Conservation (phyloP, 345 rosid species). For the Zanthoxylum bungeanum region DNA sequence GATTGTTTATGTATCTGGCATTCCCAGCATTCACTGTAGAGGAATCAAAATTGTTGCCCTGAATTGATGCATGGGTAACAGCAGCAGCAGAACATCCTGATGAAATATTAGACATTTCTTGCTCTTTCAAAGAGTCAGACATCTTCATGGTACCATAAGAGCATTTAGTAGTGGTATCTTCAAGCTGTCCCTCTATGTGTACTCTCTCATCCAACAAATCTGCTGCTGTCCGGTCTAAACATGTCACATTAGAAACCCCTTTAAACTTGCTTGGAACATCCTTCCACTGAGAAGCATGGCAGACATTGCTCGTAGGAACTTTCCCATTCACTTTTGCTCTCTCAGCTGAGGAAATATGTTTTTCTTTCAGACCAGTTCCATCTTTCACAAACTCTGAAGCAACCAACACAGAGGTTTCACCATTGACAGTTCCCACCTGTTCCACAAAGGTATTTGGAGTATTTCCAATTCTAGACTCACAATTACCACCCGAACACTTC, state of each 20-base stretch:
- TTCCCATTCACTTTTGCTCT: conserved; percentile 12
- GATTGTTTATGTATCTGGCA: conserved; percentile 20
- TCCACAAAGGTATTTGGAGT: conserved; percentile 14
- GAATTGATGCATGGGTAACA: conserved; percentile 38
- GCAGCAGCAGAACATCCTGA: conserved; percentile 41
- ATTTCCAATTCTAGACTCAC: conserved; percentile 21
- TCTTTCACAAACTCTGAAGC: conserved; percentile 27
- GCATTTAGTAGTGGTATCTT: conserved; percentile 21
- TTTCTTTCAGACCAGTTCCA: conserved; percentile 17
- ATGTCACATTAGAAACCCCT: conserved; percentile 13
- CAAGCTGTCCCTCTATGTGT: conserved; percentile 17
- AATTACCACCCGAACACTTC: conserved; percentile 25
- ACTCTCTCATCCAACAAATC: conserved; percentile 17
- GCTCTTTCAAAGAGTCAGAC: conserved; percentile 27
- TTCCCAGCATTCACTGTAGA: conserved; percentile 28
- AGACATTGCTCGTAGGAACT: conserved; percentile 13
- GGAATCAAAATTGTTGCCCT: conserved; percentile 30
- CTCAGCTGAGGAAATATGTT: conserved; percentile 15
- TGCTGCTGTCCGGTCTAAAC: conserved; percentile 13
- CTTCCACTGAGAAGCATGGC: conserved; percentile 37
- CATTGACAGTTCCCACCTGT: conserved; percentile 7
- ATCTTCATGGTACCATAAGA: conserved; percentile 17
- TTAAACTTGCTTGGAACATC: conserved; percentile 42
- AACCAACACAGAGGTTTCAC: conserved; percentile 15
- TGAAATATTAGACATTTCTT: conserved; percentile 42